Percentiles rank a stretch among this genome's conserved stretches.
phyloP scores from a whole-genome alignment of 805 yeast genomes.

The Schizosaccharomyces lindneri region DNA sequence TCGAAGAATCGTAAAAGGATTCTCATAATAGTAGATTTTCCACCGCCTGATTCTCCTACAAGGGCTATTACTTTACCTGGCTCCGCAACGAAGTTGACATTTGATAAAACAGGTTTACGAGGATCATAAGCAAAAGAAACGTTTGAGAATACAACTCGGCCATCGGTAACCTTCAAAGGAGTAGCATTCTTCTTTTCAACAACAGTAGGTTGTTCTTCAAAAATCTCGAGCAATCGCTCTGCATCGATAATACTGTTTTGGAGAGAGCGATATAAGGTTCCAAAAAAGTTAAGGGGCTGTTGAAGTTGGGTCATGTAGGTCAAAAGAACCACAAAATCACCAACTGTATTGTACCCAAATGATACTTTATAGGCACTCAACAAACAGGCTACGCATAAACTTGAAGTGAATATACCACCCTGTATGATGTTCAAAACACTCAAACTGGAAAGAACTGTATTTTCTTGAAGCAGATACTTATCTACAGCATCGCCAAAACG shows the following conservation, averaged over 20 bases:
- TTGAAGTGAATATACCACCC: constrained; percentile 6
- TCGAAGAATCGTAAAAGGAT: constrained; percentile 64
- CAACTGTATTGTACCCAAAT: constrained; percentile 5
- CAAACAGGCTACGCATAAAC: constrained; percentile 5
- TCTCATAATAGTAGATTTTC: constrained; percentile 70
- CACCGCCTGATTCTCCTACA: constrained; percentile 91
- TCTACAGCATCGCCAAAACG: constrained; percentile 5
- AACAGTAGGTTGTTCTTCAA: constrained; percentile 6
- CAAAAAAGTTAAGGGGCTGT: constrained; percentile 6
- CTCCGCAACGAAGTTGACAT: constrained; percentile 31
- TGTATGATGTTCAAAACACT: constrained; percentile 4
- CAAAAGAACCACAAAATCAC: constrained; percentile 6
- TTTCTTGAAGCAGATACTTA: constrained; percentile 3
- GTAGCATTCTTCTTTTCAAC: constrained; percentile 2
- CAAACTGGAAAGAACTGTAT: constrained; percentile 3
- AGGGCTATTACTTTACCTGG: constrained; percentile 78
- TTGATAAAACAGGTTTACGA: constrained; percentile 29
- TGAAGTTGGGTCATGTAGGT: constrained; percentile 8
- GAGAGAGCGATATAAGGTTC: constrained; percentile 5
- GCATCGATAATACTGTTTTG: constrained; percentile 7
- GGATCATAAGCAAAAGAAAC: constrained; percentile 47
- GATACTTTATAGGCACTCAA: constrained; percentile 6
- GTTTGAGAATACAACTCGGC: constrained; percentile 28
- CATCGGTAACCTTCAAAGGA: not conserved
- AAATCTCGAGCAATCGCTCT: constrained; percentile 5